Base-by-base conservation (phyloP, 345 rosid genomes). In the Isatis tinctoria region DNA sequence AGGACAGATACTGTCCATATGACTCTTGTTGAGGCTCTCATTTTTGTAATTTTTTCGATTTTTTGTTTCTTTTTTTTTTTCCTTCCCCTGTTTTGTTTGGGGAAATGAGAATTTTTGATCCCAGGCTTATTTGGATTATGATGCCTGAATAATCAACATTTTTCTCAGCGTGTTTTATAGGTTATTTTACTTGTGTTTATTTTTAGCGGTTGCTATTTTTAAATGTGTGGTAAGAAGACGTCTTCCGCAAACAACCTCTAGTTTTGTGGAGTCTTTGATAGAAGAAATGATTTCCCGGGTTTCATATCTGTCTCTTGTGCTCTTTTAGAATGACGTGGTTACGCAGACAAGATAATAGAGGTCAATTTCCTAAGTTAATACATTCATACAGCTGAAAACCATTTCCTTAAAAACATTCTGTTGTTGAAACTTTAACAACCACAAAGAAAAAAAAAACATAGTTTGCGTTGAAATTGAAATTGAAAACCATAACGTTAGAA, bases 1-100 rank as follows among this genome's bases (percentile, higher is more conserved):
- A 77, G 76, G 68, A 77, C 80, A 71, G 76, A 58, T 0, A 77
- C 44, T 65, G 73, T 77, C 76, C 80, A 77, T 71, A 77, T 65
- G 68, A 77, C 56, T 65, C 58, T 58, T 70, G 72, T 71, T 65
- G 76, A 77, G 72, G 68, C 73, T 59, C 27, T 65, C 80, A 77
- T 77, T 64, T 65, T 18, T 58, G 8, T 35, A 27, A 0, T 32
- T 43, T 60, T 12, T 69, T 44, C 12, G 14, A 16, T 18, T 60
- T 40, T 68, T 33, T 74, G 2, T 20, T 9, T 33, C 1, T 4
- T 7, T 18, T 44, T 9, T 44, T 9, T 48, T 22, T 40, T 53
- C 5, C 22, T 37, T 67, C 63, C 74, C 74, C 79, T 60, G 18
- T 20, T 45, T 36, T 39, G 61, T 30, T 62, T 69, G 74, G 66